A percentile compares a stretch with the other conserved stretches of the same genome.
phyloP scores from a whole-genome alignment of 2,329 filamentous ascomycete genomes.

The Neonectria ditissima region DNA sequence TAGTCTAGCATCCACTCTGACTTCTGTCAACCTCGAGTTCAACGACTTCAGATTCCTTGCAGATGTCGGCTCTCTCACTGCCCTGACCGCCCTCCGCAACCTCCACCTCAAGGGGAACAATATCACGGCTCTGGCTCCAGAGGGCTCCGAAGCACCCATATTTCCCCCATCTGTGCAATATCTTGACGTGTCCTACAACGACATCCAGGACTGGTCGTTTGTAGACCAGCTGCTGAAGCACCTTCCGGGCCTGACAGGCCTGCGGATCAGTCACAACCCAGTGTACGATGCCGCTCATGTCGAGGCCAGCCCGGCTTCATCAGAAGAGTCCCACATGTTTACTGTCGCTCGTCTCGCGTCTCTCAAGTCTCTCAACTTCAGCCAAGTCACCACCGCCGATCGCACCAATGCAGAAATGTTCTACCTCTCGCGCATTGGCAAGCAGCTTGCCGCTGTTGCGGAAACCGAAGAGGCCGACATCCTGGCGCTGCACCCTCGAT shows the following conservation, averaged over 20 bases:
- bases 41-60: constrained; percentile 74
- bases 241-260: constrained; percentile 79
- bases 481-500: constrained; percentile 76
- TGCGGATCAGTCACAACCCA: constrained; percentile 89
- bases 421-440: constrained; percentile 86
- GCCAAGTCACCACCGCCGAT: constrained; percentile 76
- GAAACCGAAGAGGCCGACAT: constrained; percentile 66
- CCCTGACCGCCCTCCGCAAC: constrained; percentile 65
- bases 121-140: constrained; percentile 62
- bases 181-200: constrained; percentile 80
- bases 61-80: constrained; percentile 66
- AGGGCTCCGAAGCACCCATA: constrained; percentile 50
- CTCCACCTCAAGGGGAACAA: constrained; percentile 82
- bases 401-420: constrained; percentile 91
- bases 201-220: constrained; percentile 76
- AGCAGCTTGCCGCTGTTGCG: constrained; percentile 74
- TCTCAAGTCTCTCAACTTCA: constrained; percentile 80
- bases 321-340: constrained; percentile 91
- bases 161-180: constrained; percentile 70
- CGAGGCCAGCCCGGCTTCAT: constrained; percentile 60
- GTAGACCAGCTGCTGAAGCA: constrained; percentile 74
- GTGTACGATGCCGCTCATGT: constrained; percentile 70
- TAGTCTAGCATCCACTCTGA: constrained; percentile 64
- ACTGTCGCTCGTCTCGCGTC: constrained; percentile 79
- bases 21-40: constrained; percentile 76